Percentiles rank a stretch among this genome's conserved stretches.
Evolutionary conservation across 257 asterid genomes (phyloP).

Genomic region (Schizonepeta tenuifolia): DNA sequence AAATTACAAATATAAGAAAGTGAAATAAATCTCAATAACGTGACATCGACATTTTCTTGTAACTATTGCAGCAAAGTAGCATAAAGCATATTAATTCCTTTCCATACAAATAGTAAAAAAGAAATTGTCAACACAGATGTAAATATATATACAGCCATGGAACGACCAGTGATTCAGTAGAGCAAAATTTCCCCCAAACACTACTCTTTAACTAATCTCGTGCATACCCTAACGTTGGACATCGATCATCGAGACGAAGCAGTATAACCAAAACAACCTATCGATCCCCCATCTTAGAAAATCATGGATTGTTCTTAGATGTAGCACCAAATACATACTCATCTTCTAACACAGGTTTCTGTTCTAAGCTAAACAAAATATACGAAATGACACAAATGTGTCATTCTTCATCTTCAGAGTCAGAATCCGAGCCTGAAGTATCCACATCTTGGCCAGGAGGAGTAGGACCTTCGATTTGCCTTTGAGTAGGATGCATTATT

Average conservation of each 20-base stretch:
- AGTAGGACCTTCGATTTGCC: constrained; percentile 50
- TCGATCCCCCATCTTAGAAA: not conserved
- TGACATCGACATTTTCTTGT: not conserved
- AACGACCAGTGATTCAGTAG: not conserved
- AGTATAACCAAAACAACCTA: not conserved
- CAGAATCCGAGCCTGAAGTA: constrained; percentile 50
- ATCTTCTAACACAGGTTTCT: not conserved
- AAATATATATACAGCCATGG: constrained; percentile 12
- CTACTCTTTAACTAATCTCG: not conserved
- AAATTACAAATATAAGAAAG: not conserved
- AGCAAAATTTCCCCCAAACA: constrained; percentile 18
- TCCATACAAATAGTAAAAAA: not conserved
- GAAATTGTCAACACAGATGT: not conserved
- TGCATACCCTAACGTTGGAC: not conserved
- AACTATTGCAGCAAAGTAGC: not conserved
- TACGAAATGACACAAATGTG: not conserved
- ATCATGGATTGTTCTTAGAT: not conserved
- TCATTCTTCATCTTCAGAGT: constrained; percentile 59
- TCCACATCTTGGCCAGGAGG: constrained; percentile 34
- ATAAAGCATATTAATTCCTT: not conserved
- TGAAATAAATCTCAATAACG: not conserved
- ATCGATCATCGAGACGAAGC: not conserved
- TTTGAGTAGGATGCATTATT: constrained; percentile 53
- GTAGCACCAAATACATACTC: not conserved
- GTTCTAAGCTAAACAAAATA: not conserved